These are phyloP conservation scores for Xylaria palmicola DNA, from an alignment of 495 filamentous ascomycete genomes.

Conservation along the genomic window DNA sequence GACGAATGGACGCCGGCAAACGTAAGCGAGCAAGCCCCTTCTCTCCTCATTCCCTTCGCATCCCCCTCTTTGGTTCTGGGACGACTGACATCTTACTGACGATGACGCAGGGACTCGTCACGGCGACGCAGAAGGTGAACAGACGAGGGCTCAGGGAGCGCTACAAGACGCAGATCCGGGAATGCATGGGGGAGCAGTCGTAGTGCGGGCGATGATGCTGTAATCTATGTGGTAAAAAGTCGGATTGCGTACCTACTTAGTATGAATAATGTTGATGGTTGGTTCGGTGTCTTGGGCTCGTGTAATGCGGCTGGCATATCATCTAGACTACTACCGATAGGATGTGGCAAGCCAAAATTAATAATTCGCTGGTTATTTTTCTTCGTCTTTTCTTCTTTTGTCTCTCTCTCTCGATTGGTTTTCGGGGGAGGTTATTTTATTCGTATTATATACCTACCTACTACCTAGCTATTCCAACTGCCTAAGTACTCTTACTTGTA, in stretches of 20 bases:
- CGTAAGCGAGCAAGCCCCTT: no score
- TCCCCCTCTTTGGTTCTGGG: neutral
- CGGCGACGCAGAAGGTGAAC: constrained; percentile 64
- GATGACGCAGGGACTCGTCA: constrained; percentile 53
- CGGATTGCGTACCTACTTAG: neutral
- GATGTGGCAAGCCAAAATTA: no score
- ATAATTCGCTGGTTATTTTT: no score
- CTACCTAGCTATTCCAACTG: no score
- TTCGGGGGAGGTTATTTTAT: no score
- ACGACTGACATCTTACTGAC: constrained; percentile 12
- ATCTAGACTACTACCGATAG: no score
- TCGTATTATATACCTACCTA: no score
- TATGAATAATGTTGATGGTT: neutral
- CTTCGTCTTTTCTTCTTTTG: no score
- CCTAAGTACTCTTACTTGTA: no score
- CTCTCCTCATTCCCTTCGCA: no score
- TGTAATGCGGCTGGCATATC: no score
- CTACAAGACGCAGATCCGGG: constrained; percentile 55
- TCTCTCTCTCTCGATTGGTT: no score
- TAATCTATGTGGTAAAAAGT: neutral
- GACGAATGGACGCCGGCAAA: constrained; percentile 67
- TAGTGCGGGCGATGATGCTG: neutral
- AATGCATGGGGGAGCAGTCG: constrained; percentile 35
- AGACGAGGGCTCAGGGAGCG: constrained; percentile 51
- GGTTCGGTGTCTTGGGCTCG: neutral